phyloP scores from a whole-genome alignment of 2,329 filamentous ascomycete genomes.

The Alternaria novae-zelandiae region DNA sequence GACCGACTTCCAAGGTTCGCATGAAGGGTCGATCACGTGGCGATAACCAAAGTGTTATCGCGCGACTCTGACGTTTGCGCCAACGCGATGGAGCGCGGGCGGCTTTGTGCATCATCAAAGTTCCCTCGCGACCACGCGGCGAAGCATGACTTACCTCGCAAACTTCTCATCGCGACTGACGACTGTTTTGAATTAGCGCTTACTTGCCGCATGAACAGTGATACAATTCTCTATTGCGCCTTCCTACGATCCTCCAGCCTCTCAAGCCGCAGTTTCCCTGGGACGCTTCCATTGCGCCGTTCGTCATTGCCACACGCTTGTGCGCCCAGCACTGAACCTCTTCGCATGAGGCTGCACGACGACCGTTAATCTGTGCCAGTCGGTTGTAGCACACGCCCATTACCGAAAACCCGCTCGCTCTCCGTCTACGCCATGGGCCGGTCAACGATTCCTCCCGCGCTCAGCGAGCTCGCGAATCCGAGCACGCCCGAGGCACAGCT shows the following conservation, averaged over 20 bases:
- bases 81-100: slow-evolving; percentile 5
- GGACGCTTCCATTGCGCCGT: slow-evolving; percentile 3
- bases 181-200: background rate
- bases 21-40: slow-evolving; percentile 16
- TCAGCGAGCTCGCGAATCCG: slow-evolving; percentile 49
- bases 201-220: slow-evolving; percentile 8
- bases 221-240: slow-evolving; percentile 13
- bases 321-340: slow-evolving; percentile 4
- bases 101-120: slow-evolving; percentile 5
- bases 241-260: slow-evolving; percentile 15
- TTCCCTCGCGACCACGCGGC: slow-evolving; percentile 2
- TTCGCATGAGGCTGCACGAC: slow-evolving; percentile 10
- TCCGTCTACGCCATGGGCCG: slow-evolving; percentile 39
- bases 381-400: slow-evolving; percentile 14
- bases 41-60: slow-evolving; percentile 16
- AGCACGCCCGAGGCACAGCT: slow-evolving; percentile 49
- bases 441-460: slow-evolving; percentile 43
- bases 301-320: slow-evolving; percentile 6
- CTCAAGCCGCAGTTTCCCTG: slow-evolving; percentile 2
- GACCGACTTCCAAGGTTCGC: background rate
- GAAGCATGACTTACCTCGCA: background rate
- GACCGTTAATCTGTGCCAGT: slow-evolving; percentile 9
- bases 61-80: slow-evolving; percentile 11
- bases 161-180: background rate
- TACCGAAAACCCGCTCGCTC: slow-evolving; percentile 8